phyloP scores from a whole-genome alignment of 306 rosid species.

The Dryas alaskensis region DNA sequence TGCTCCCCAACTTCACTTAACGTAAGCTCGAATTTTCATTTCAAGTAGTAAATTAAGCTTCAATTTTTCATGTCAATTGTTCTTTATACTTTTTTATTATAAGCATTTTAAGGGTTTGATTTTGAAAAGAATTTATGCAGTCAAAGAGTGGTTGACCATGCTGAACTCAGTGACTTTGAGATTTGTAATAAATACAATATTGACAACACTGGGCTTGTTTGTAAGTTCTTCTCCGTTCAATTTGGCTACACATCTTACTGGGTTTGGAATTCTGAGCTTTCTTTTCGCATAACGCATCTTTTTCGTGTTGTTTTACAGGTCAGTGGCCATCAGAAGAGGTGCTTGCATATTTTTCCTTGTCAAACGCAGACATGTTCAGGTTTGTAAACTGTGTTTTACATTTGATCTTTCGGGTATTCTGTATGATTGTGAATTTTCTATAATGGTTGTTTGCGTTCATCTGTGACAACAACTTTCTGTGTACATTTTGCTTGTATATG shows the following conservation, averaged over 20 bases:
- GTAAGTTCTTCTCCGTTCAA: conserved; percentile 44
- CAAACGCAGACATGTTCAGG: conserved; percentile 67
- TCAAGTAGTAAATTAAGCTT: not conserved
- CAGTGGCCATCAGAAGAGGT: conserved; percentile 98
- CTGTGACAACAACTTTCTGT: conserved; percentile 10
- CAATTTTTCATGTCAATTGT: not conserved
- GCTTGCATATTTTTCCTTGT: conserved; percentile 81
- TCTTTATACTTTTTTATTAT: not conserved
- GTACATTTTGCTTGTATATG: conserved; percentile 14
- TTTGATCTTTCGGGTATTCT: conserved; percentile 15
- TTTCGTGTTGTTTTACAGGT: conserved; percentile 50
- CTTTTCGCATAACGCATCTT: not conserved
- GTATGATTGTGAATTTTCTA: not conserved
- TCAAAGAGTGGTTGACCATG: conserved; percentile 58
- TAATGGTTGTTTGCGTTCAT: conserved; percentile 18
- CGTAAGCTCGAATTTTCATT: conserved; percentile 32
- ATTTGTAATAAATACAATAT: conserved; percentile 71
- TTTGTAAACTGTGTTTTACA: conserved; percentile 21
- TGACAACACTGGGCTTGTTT: conserved; percentile 92
- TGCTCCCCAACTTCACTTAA: conserved; percentile 55
- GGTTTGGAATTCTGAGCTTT: not conserved
- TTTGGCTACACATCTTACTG: not conserved
- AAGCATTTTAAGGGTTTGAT: not conserved
- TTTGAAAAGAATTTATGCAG: conserved; percentile 39
- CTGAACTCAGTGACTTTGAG: conserved; percentile 73